Evolutionary conservation across 495 filamentous ascomycete genomes (phyloP), one percentile per base, ranked within the genome.

Genomic region (Cudoniella acicularis): DNA sequence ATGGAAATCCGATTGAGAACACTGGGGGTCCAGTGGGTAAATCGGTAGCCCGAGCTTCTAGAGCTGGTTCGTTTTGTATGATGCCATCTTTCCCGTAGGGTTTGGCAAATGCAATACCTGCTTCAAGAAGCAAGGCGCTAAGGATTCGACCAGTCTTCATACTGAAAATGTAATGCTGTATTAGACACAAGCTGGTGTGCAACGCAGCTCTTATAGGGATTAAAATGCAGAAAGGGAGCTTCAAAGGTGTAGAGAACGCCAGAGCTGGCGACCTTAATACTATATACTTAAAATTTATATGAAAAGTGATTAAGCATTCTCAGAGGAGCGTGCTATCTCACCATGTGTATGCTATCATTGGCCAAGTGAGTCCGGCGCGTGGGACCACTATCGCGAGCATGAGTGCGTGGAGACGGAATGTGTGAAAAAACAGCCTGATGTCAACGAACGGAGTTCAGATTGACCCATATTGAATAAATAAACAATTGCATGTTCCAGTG

Each of bases 391-490:
- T 3, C 20, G 48, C 3, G 3, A 25, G 3, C 48, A 24, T 50
- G 20, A 50, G 20, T 47, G 25, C 9, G 10, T 24, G 11, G 25
- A 25, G 20, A 50, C 25, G 20, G n/a, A n/a, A 23, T 10, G 20
- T 46, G 43, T 46, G 43, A 46, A 21, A 6, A 20, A n/a, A 50
- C 21, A 50, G 48, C 18, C 48, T 50, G 48, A 50, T 50, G n/a
- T 50, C 10, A 23, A 25, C 10, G 4, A 17, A 4, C 10, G 8
- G 9, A 8, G 21, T 50, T 24, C 25, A 3, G 10, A 50, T 50
- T 50, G 48, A 50, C 20, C 48, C 48, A 50, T 3, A 50, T 50
- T 50, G 48, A 50, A 50, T 24, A n/a, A 50, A 50, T 46, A 4
- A 9, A n/a, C 43, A 46, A 21, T 46, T 21, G 18, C 18, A 17